Base-by-base conservation (phyloP, 2,329 filamentous ascomycete species). In the Trichophyton verrucosum region DNA sequence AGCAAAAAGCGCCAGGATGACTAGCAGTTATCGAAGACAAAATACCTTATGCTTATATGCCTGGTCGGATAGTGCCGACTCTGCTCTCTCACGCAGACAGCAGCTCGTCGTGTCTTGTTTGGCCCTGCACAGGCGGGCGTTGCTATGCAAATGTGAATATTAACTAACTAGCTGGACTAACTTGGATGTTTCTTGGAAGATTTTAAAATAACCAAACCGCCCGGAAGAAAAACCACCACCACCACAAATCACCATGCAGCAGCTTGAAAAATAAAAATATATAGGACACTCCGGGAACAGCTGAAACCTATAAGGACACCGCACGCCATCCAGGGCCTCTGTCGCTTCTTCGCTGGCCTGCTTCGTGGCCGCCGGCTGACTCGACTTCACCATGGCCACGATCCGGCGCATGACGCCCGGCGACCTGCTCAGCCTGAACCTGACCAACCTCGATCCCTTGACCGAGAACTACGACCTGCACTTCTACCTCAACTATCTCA, bases 401-500 rank as follows among this genome's bases (percentile, higher is more conserved):
- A 88, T 97, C 70, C 87, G 91, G 59, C 85, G 88, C 67, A 96
- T 97, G 79, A 83, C 83, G 63, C 87, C 90, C 1, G 81, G 83
- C 66, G 94, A 99, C 74, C 81, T 97, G 64, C 85, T 96, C 75
- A 87, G 86, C 66, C 87, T 97, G 75, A 95, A 95, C 67, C 86
- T 91, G 66, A 96, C 91, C 76, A 99, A 99, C 72, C 86, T 99
- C 64, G 94, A 99, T 72, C 89, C 89, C 46, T 81, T 96, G 64
- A 97, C 94, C n/a, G 94, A 99, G 77, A 97, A 95, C 61, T 99
- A 97, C 78, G 91, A 95, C 73, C 82, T 96, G 65, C 84, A 85
- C 64, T 99, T 97, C 78, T 99, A 99, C 77, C 83, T 96, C 62
- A 89, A 95, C 70, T 99, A 99, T 76, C 85, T 96, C 65, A 90